Base-by-base conservation (phyloP, 176 grass and related monocot genomes). In the Triticum dicoccoides region DNA sequence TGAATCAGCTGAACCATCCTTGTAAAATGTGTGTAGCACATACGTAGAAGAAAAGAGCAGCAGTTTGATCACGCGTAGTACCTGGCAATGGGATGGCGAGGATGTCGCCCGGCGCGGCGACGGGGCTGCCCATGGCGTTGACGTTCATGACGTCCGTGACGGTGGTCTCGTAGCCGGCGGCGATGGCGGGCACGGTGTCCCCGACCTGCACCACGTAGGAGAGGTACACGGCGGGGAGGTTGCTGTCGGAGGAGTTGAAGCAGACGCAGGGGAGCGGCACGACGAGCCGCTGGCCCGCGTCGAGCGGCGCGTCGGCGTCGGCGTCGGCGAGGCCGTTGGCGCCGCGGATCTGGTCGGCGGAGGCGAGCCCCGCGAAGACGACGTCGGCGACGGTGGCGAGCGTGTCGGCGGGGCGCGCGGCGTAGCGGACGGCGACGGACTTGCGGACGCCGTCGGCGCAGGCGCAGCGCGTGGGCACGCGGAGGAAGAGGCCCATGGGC, bases 231-330 rank as follows among this genome's bases (percentile, higher is more conserved):
- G 95, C 87, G 30, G 95, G 95, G 0, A 97, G 87, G 86, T 92
- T 92, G 79, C 95, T 95, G 70, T 97, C 95, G 14, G 92, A 87
- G 11, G 95, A 91, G 81, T 97, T 97, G 91, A 97, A 97, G 86
- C 95, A 97, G 75, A 89, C 88, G 85, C 95, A 97, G 10, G 95
- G 92, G 11, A 97, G 91, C 32, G 95, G 95, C 3, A 97, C 24
- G 82, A 91, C 92, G 9, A 97, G 89, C 69, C 47, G 89, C 54
- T 88, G 80, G 0, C 95, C 92, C 2, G 81, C 85, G 79, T 95
- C 92, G 27, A 97, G 91, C 42, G 92, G 89, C 82, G 92, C 83
- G 71, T 91, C 84, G 9, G 86, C 87, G 61, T 95, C 91, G 20
- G 79, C 18, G 75, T 87, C 66, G n/a, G 91, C 71, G 41, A 95